These are phyloP conservation scores for Kappamyces sp. DNA, from an alignment of 192 early-diverging fungal species.

Conservation along the genomic window DNA sequence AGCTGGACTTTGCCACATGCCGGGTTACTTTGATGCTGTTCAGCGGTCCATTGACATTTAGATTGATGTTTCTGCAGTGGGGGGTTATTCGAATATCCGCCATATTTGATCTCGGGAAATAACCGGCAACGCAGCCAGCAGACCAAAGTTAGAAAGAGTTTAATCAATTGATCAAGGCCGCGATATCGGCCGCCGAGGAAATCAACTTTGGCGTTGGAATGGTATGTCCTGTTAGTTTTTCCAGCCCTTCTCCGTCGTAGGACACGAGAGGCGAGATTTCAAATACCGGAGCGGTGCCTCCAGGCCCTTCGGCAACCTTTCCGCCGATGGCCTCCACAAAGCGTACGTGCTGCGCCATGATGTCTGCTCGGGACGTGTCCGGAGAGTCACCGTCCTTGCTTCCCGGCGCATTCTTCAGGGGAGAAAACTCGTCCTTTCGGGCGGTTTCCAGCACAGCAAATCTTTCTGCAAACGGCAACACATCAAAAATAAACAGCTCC, in stretches of 20 bases:
- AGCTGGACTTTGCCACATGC: too few species aligned
- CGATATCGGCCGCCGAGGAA: constrained; percentile 7
- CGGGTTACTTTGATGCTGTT: constrained; percentile 5
- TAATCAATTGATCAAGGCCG: constrained; percentile 3
- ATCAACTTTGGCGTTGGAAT: constrained; percentile 51
- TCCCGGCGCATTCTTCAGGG: constrained; percentile 95
- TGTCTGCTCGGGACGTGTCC: constrained; percentile 86
- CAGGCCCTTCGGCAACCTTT: constrained; percentile 48
- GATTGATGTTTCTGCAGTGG: constrained; percentile 11
- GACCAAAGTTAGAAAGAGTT: too few species aligned
- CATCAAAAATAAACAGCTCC: constrained; percentile 99
- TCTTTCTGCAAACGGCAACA: constrained; percentile 82
- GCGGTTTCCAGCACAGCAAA: constrained; percentile 91
- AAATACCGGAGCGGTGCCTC: constrained; percentile 48
- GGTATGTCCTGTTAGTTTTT: constrained; percentile 64
- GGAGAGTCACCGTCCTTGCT: constrained; percentile 75
- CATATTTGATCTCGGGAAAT: too few species aligned
- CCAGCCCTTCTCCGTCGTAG: constrained; percentile 91
- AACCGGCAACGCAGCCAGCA: too few species aligned
- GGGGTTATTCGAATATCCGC: constrained; percentile 9
- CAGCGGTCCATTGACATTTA: constrained; percentile 12
- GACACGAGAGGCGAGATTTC: constrained; percentile 87
- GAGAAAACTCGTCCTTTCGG: constrained; percentile 93
- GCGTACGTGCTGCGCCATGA: constrained; percentile 78
- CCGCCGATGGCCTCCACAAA: constrained; percentile 85